phyloP scores from a whole-genome alignment of 106 monocot genomes.

The Vanilla planifolia region DNA sequence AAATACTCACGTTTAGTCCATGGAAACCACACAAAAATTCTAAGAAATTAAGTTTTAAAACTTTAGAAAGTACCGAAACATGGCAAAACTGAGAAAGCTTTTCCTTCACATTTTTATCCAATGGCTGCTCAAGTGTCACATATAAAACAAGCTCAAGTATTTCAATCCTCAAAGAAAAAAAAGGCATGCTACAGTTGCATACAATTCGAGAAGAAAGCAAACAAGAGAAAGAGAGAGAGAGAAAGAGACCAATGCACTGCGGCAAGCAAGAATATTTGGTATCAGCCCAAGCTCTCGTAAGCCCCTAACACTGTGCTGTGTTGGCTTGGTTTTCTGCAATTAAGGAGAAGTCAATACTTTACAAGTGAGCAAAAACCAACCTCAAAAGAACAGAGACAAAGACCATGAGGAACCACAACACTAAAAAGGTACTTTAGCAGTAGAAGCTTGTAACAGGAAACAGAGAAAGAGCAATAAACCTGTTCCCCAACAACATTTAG shows the following conservation, averaged over 20 bases:
- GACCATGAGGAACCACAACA: neutral
- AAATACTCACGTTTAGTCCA: neutral
- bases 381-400: too few relatives aligned
- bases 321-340: constrained; percentile 74
- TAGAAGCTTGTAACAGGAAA: too few relatives aligned
- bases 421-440: neutral
- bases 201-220: neutral
- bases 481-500: constrained; percentile 95
- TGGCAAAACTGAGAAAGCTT: constrained; percentile 73
- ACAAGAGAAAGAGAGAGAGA: neutral
- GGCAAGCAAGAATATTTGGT: constrained; percentile 71
- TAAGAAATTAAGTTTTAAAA: constrained; percentile 2
- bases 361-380: too few relatives aligned
- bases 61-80: constrained; percentile 38
- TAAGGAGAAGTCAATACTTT: neutral
- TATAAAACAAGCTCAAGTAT: neutral
- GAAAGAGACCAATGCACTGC: constrained; percentile 50
- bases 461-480: constrained; percentile 26
- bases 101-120: constrained; percentile 64
- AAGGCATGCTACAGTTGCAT: neutral
- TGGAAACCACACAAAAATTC: constrained; percentile 4
- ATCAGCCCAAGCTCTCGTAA: constrained; percentile 57
- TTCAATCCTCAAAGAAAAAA: neutral
- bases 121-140: constrained; percentile 25
- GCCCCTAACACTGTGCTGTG: constrained; percentile 65